Evolutionary conservation across 495 filamentous ascomycete species (phyloP), one percentile per base, ranked within the genome.

Genomic region (Neurospora intermedia): DNA sequence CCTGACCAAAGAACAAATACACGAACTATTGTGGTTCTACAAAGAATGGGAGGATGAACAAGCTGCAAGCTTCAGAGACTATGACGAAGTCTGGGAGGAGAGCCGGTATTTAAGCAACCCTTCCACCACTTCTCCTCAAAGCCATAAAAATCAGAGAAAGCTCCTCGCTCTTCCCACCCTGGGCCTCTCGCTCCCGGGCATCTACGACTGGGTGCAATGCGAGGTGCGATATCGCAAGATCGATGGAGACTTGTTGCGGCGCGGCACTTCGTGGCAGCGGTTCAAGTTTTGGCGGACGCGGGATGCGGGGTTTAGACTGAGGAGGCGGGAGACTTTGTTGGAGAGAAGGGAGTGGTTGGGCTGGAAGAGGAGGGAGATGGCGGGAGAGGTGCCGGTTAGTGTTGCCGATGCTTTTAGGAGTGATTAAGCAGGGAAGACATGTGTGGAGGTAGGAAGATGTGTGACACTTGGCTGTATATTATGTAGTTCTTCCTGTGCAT

Each of bases 161-260:
- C 73, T 88, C 20, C 38, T 90, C 11, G 86, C 82, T 15, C 76
- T 90, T 42, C 88, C 88, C 1, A 86, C 87, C 1, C 76, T 89
- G 38, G 82, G 79, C 0, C 70, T 87, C n/a, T 71, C 76, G 4
- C 46, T 84, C 11, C 79, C 80, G 0, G 73, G 73, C 0, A 18
- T 82, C 4, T 77, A 80, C n/a, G 69, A 82, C 1, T 82, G 81
- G 81, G 13, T 87, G 48, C 42, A 79, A 20, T 87, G 79, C 73
- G 82, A 87, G 71, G 76, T 88, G 0, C 77, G 85, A 43, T 89
- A 85, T 69, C 81, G 84, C 46, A 84, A 85, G 72, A 74, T 84
- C 0, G 83, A 87, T 46, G 71, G 73, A 0, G 75, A 76, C 1
- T 76, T 81, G 35, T 66, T 83, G 16, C 23, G 69, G 72, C 27